phyloP scores from a whole-genome alignment of 176 grass and related monocot genomes.

The Olyra latifolia region DNA sequence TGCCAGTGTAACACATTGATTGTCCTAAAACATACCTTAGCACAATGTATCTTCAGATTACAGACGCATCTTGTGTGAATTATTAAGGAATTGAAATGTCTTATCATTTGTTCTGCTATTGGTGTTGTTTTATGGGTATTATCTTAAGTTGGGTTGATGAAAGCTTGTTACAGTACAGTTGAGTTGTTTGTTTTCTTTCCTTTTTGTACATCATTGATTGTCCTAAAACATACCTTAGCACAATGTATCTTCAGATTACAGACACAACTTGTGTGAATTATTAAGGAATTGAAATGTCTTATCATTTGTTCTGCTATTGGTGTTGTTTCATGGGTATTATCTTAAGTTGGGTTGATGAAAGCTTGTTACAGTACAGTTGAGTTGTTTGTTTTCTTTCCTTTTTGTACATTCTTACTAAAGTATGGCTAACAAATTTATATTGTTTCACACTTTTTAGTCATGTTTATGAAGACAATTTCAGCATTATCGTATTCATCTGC shows the following conservation, averaged over 20 bases:
- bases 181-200: neutral
- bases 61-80: neutral
- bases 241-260: neutral
- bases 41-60: neutral
- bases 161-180: neutral
- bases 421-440: neutral
- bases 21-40: neutral
- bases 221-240: neutral
- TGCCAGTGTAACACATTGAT: neutral
- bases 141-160: neutral
- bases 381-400: neutral
- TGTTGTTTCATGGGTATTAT: neutral
- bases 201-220: neutral
- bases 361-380: neutral
- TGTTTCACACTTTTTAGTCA: neutral
- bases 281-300: neutral
- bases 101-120: neutral
- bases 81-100: neutral
- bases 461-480: neutral
- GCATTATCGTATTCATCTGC: neutral
- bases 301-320: neutral
- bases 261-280: neutral
- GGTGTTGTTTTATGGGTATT: neutral
- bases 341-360: neutral
- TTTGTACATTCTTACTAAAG: neutral